These are phyloP conservation scores for Pythium dissotocum DNA, from an alignment of 352 stramenopile species.

Conservation along the genomic window DNA sequence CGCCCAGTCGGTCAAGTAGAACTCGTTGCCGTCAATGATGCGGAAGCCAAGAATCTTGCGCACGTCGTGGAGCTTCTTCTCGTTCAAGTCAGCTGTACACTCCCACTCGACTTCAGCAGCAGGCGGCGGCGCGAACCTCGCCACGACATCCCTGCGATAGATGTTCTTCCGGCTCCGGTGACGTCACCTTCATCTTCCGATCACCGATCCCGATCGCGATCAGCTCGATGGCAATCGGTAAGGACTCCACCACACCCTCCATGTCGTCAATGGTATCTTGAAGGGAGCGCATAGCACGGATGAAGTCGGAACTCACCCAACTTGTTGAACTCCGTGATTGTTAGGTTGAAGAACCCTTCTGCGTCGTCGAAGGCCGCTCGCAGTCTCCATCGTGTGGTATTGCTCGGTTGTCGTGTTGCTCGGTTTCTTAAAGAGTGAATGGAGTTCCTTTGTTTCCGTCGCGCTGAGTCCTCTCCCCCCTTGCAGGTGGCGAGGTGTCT, in stretches of 20 bases:
- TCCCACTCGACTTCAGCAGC: background rate
- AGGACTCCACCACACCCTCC: constrained; percentile 2
- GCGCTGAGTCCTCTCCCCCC: background rate
- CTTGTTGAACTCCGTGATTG: no score
- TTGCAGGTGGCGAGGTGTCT: no score
- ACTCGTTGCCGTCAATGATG: constrained; percentile 1
- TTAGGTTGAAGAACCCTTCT: no score
- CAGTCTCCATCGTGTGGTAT: no score
- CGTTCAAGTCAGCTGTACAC: background rate
- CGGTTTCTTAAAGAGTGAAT: constrained; percentile 5
- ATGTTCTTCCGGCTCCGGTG: constrained; percentile 7
- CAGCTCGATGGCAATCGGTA: constrained; percentile 13
- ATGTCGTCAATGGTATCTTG: constrained; percentile 12
- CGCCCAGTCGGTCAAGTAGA: constrained; percentile 1
- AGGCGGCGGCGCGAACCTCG: background rate
- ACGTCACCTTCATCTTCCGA: background rate
- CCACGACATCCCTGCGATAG: background rate
- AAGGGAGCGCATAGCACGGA: constrained; percentile 5
- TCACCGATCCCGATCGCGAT: background rate
- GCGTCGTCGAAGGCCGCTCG: no score
- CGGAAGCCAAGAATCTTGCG: constrained; percentile 1
- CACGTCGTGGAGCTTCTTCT: constrained; percentile 5
- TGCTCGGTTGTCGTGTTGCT: constrained; percentile 3
- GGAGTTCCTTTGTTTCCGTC: background rate
- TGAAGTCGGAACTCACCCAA: constrained; percentile 2